Conservation (phyloP, 2,329 filamentous ascomycete species). For the Ceratocystis ficicola region DNA sequence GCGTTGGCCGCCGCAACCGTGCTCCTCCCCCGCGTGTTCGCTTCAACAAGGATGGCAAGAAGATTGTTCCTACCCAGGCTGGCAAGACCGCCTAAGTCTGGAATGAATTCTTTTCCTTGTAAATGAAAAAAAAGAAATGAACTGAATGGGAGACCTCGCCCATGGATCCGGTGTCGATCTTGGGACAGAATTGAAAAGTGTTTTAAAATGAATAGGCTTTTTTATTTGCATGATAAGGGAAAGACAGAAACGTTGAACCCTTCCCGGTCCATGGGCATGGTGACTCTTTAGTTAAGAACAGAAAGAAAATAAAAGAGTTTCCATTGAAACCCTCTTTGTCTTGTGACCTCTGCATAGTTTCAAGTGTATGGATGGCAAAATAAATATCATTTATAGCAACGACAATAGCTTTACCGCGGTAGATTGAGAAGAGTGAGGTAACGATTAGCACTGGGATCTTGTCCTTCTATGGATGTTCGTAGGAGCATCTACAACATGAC, state of each 20-base stretch:
- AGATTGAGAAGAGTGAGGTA: too few species aligned
- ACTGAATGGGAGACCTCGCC: slow-evolving; percentile 8
- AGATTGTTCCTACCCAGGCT: slow-evolving; percentile 79
- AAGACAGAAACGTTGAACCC: slow-evolving; percentile 16
- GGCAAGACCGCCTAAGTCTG: slow-evolving; percentile 42
- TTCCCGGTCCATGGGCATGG: slow-evolving; percentile 17
- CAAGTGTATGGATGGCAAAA: too few species aligned
- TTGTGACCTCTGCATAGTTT: too few species aligned
- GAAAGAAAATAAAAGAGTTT: slow-evolving; percentile 7
- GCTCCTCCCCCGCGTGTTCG: slow-evolving; percentile 92
- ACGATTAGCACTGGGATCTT: too few species aligned
- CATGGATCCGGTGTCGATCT: slow-evolving; percentile 20
- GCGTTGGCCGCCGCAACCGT: slow-evolving; percentile 95
- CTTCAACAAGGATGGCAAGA: slow-evolving; percentile 99
- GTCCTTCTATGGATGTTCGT: too few species aligned
- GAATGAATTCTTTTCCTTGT: slow-evolving; percentile 2
- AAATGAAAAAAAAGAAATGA: slow-evolving; percentile 7
- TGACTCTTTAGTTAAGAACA: slow-evolving; percentile 13
- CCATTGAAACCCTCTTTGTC: not conserved
- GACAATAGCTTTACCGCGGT: too few species aligned
- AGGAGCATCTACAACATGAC: too few species aligned
- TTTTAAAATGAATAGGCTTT: not conserved
- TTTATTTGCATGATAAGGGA: slow-evolving; percentile 13
- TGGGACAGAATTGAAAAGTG: slow-evolving; percentile 21
- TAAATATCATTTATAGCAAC: too few species aligned